Base-by-base conservation (phyloP, 2,329 filamentous ascomycete genomes). In the Cordyceps fumosorosea region DNA sequence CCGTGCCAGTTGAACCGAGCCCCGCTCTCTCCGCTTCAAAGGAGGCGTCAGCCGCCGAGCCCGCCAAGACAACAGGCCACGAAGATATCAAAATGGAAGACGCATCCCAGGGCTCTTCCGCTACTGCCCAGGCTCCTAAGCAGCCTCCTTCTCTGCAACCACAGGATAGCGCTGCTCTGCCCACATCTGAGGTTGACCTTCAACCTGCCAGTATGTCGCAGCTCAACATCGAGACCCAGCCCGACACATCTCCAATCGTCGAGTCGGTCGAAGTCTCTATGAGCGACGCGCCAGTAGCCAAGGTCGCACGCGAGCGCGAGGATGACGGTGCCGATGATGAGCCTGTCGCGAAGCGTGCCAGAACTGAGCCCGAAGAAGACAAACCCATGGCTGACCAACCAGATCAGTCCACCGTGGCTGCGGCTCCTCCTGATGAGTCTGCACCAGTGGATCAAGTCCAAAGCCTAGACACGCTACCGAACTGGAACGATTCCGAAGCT, bases 331-430 rank as follows among this genome's bases (percentile, higher is more conserved):
- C 77, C 16, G 18, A 26, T 18, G 78, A 79, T 12, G 84, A 91
- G 66, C 91, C 88, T 59, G 84, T 84, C 18, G 84, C 91, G 1
- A 97, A 97, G 78, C 87, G 93, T 29, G 85, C 90, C 44, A 93
- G 88, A 75, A 89, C 90, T 0, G 89, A 89, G 18, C 78, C 79
- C 14, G 77, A 80, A 50, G 76, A 76, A 1, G 77, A 78, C 37
- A 73, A 75, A 54, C 60, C 47, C 16, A 61, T 29, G 29, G n/a
- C n/a, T 10, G 40, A 42, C 11, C 52, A 53, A 29, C 20, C 42
- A 5, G 47, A 56, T n/a, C 48, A 47, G 4, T 60, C 64, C 16
- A 40, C 42, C 16, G 22, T 60, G 3, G 60, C 66, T 8, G 66
- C 72, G 64, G 66, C 72, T 63, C 45, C 42, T 8, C n/a, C 20